Evolutionary conservation across 2,329 filamentous ascomycete species (phyloP).

Genomic region (Mollisiaceae sp.): DNA sequence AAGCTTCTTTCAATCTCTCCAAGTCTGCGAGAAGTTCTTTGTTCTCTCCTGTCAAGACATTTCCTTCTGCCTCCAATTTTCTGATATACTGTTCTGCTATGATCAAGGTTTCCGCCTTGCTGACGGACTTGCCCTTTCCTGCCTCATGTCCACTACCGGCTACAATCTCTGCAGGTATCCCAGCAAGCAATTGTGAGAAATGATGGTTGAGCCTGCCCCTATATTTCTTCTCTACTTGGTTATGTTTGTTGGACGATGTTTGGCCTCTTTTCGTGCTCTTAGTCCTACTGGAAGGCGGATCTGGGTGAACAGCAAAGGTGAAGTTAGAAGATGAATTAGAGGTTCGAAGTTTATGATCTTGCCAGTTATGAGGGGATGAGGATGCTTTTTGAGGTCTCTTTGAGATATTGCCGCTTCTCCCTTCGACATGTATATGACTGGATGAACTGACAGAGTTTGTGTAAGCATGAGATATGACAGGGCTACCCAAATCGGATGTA

Average conservation of each 20-base stretch:
- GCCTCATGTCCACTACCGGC: constrained; percentile 3
- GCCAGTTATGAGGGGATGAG: no score
- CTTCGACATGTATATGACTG: no score
- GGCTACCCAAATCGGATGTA: no score
- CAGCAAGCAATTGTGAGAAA: constrained; percentile 14
- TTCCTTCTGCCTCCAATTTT: constrained; percentile 13
- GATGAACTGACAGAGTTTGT: no score
- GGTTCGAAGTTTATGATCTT: no score
- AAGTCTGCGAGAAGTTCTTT: constrained; percentile 8
- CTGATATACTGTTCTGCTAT: constrained; percentile 22
- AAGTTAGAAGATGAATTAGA: no score
- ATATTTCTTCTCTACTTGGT: constrained; percentile 21
- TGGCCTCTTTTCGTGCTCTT: no score
- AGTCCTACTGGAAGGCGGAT: no score
- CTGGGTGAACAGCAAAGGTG: no score
- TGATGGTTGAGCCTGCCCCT: constrained; percentile 12
- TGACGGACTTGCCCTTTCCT: background rate
- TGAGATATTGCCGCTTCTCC: no score
- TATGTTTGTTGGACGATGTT: background rate
- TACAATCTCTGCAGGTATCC: constrained; percentile 13
- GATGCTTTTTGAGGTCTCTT: no score
- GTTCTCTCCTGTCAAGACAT: constrained; percentile 9
- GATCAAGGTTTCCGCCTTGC: constrained; percentile 19
- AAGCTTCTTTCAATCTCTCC: constrained; percentile 13
- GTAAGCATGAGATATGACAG: no score